Evolutionary conservation across 305 asterid genomes (phyloP), one percentile per base, ranked within the genome.

Genomic region (Ilex paraguariensis): DNA sequence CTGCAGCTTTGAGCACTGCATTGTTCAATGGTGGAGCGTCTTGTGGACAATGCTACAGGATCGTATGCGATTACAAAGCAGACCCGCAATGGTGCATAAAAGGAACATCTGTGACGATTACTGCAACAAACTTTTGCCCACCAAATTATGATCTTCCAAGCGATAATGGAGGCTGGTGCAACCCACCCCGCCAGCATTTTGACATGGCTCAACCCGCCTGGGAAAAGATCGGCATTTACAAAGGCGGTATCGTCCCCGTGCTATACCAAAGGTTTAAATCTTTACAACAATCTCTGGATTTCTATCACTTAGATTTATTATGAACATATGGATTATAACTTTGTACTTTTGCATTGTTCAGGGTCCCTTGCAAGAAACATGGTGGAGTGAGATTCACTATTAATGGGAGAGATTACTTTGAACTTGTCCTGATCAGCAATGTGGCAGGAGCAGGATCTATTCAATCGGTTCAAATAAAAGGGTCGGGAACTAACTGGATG

Each of bases 321-420:
- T 36, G 9, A 36, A 5, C 42, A 36, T 36, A 36, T 36, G 42
- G 42, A 36, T 36, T 4, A 36, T 3, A 8, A 31, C 6, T 56
- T 28, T 56, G 12, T 3, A 31, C 3, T 31, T 46, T 13, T 60
- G 3, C 4, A 5, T 39, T 52, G 61, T 68, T 64, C 39, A 85
- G 92, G 83, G 83, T 85, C 17, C 87, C 92, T 1, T 85, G 92
- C 61, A 69, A 65, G 70, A 85, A 85, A 73, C 70, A 40, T 0
- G 89, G 92, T 1, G 92, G 98, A 52, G 97, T 89, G 2, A 75
- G 96, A 61, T 87, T 91, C 73, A 78, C 87, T 0, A 73, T 91
- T 63, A 80, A 78, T 15, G 92, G 92, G 0, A 62, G 81, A 31
- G 80, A 78, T 63, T 80, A 85, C 72, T 85, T 82, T 36, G 87